Conservation (phyloP, 2,329 filamentous ascomycete genomes). For the Alternaria triticina region DNA sequence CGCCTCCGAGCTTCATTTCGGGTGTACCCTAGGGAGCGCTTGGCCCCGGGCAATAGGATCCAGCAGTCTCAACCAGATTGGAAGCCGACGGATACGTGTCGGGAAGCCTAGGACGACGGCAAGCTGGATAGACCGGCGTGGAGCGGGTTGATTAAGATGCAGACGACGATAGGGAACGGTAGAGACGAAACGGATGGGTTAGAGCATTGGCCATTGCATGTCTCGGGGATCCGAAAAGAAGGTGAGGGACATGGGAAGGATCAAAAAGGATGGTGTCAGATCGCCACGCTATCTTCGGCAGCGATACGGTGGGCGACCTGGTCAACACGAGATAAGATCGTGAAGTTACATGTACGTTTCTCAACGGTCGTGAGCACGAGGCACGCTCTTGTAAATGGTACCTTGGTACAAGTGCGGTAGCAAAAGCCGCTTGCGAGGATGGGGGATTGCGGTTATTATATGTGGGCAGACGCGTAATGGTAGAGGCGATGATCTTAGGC, state of each 20-base stretch:
- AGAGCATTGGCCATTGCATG: not conserved
- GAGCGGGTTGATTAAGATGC: not conserved
- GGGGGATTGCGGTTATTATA: slow-evolving; percentile 22
- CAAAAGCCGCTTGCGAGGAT: not conserved
- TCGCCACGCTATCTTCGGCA: slow-evolving; percentile 19
- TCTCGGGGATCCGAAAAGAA: slow-evolving; percentile 3
- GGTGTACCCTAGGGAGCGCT: slow-evolving; percentile 11
- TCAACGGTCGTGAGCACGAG: slow-evolving; percentile 6
- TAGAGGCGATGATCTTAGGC: slow-evolving; percentile 1
- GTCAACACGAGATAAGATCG: slow-evolving; percentile 6
- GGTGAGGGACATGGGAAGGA: slow-evolving; percentile 10
- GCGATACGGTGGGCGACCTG: slow-evolving; percentile 11
- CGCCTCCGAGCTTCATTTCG: slow-evolving; percentile 19
- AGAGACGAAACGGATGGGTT: not conserved
- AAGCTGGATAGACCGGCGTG: not conserved
- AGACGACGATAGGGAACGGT: not conserved
- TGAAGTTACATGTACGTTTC: not conserved
- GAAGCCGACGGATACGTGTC: not conserved
- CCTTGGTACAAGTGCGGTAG: not conserved
- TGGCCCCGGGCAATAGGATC: not conserved
- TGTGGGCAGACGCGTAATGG: slow-evolving; percentile 43
- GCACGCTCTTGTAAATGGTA: not conserved
- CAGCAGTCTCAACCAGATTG: not conserved
- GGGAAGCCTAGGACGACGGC: not conserved
- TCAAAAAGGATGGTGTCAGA: slow-evolving; percentile 13